Evolutionary conservation across 2,329 filamentous ascomycete genomes (phyloP).

Genomic region (Venturia asperata): DNA sequence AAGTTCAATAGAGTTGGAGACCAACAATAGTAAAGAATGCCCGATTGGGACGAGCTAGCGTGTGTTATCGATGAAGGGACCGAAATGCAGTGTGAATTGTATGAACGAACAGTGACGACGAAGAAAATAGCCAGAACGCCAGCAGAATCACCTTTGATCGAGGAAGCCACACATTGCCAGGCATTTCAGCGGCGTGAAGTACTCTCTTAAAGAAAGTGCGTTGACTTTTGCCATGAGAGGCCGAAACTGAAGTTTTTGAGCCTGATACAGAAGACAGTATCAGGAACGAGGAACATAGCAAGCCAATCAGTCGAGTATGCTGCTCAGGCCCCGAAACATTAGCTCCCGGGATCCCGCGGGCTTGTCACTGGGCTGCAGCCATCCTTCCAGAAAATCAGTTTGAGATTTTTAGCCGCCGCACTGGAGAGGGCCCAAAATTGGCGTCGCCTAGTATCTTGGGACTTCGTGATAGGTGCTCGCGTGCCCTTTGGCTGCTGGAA

Average conservation of each 20-base stretch:
- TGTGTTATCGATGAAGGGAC: not conserved
- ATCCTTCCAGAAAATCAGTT: constrained; percentile 6
- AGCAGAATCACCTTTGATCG: not conserved
- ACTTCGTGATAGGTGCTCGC: constrained; percentile 5
- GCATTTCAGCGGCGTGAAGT: not conserved
- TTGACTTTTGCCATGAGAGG: not conserved
- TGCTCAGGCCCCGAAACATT: constrained; percentile 8
- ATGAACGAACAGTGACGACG: not conserved
- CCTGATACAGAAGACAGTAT: constrained; percentile 13
- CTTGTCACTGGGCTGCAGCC: constrained; percentile 10
- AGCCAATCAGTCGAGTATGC: constrained; percentile 11
- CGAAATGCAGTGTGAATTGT: not conserved
- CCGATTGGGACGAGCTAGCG: constrained; percentile 12
- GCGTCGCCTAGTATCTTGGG: not conserved
- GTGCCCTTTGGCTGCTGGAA: not conserved
- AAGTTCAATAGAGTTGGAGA: constrained; percentile 2
- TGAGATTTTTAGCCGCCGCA: constrained; percentile 13
- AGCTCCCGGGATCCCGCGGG: not conserved
- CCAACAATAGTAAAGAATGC: not conserved
- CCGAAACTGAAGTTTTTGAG: constrained; percentile 13
- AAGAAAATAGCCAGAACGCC: not conserved
- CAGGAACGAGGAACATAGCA: constrained; percentile 3
- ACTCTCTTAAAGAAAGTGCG: constrained; percentile 3
- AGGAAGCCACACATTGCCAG: not conserved
- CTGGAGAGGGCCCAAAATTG: not conserved